Percentiles rank a stretch among this genome's conserved stretches.
These are phyloP conservation scores for Ballota nigra DNA, from an alignment of 257 asterid species.

Conservation along the genomic window DNA sequence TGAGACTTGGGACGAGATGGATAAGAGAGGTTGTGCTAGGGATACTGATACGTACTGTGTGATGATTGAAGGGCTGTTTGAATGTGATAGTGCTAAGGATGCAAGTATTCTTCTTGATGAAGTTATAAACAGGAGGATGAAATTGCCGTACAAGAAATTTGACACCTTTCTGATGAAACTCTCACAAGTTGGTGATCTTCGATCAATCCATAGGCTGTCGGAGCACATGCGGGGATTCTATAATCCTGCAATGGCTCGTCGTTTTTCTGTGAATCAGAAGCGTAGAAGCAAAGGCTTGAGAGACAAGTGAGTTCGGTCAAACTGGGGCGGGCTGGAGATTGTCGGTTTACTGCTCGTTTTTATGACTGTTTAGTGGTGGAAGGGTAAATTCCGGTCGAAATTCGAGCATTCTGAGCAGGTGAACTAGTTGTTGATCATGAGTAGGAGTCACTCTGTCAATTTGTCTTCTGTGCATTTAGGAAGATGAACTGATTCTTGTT, in stretches of 20 bases:
- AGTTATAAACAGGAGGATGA: constrained; percentile 63
- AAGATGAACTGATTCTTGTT: no score
- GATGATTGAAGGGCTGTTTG: constrained; percentile 93
- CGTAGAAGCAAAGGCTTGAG: constrained; percentile 69
- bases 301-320: constrained; percentile 39
- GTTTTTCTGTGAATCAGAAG: constrained; percentile 69
- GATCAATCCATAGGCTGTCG: constrained; percentile 66
- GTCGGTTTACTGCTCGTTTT: background rate
- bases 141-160: constrained; percentile 67
- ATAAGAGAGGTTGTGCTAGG: constrained; percentile 52
- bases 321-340: no score
- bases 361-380: background rate
- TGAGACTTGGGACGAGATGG: constrained; percentile 85
- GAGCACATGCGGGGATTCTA: constrained; percentile 86
- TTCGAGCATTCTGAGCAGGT: no score
- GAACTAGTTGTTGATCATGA: no score
- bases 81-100: constrained; percentile 42
- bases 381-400: background rate
- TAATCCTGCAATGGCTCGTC: constrained; percentile 94
- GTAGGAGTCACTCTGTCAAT: no score
- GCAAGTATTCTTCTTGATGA: constrained; percentile 68
- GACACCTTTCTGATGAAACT: constrained; percentile 67
- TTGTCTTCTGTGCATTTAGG: no score
- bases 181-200: constrained; percentile 72
- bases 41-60: constrained; percentile 71